Conservation (phyloP, 2,329 filamentous ascomycete genomes). For the Tolypocladium amazonense region DNA sequence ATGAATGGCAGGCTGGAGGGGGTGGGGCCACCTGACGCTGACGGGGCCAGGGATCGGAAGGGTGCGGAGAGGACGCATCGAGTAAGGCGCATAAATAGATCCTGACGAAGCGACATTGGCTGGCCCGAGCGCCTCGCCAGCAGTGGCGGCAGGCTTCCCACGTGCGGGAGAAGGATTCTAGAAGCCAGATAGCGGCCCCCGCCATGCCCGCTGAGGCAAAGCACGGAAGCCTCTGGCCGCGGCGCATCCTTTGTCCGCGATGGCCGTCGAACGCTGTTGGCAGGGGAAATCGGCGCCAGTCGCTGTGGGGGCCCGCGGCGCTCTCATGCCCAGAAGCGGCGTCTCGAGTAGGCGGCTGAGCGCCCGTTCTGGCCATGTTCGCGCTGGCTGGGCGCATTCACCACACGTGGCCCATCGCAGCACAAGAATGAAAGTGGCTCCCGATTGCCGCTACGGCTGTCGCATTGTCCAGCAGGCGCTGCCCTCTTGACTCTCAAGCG, state of each 20-base stretch:
- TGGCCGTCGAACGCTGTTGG: background rate
- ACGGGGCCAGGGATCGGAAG: background rate
- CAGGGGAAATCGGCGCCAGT: background rate
- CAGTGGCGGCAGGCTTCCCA: slow-evolving; percentile 2
- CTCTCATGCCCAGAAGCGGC: background rate
- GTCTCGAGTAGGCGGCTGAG: background rate
- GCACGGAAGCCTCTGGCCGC: background rate
- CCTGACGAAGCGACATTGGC: background rate
- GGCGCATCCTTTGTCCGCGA: background rate
- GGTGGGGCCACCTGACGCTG: background rate
- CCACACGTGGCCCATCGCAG: background rate
- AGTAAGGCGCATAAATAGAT: background rate
- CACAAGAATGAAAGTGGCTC: background rate
- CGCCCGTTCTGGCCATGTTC: background rate
- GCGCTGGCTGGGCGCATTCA: background rate
- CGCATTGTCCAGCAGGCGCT: background rate
- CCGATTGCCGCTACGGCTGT: background rate
- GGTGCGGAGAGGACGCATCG: background rate
- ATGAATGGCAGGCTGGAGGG: background rate
- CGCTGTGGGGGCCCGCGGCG: background rate
- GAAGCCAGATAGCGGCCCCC: slow-evolving; percentile 4
- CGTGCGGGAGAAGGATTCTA: slow-evolving; percentile 14
- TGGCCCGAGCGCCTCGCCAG: background rate
- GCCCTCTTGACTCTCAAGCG: background rate
- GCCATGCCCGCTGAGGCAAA: background rate